Evolutionary conservation across 1,284 basidiomycete species (phyloP), one percentile per base, ranked within the genome.

Genomic region (Moesziomyces sp.): DNA sequence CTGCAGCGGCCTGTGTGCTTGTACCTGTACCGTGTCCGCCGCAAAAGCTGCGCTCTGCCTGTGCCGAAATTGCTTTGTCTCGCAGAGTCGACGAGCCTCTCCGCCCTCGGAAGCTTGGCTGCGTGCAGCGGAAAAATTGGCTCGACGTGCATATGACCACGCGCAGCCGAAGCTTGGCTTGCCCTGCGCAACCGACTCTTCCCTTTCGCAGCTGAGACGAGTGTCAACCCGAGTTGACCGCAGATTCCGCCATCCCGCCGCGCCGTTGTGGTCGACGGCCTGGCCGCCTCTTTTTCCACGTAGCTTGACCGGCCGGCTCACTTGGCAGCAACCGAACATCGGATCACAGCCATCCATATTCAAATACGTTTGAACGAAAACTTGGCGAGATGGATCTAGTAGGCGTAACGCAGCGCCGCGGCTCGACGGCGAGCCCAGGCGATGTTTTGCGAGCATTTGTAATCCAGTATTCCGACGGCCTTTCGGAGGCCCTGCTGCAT

Each of bases 91-190:
- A 7, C 24, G 24, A 28, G 30, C 30, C 13, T 34, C 13, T 34
- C 30, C 30, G 30, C 30, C 30, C 13, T 34, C 9, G 18, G 16
- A 35, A n/a, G 21, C 21, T 19, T 30, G 10, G 10, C 52, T 65
- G 62, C 62, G 35, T 16, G 18, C 9, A 23, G 18, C 63, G 63
- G 63, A 66, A 66, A 66, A 66, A 66, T 55, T 59, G 24, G 42
- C 45, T 59, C 47, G 48, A 54, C 57, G 21, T 54, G 63, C 61
- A 62, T 62, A 24, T 21, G 5, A 10, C 9, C 14, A 5, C n/a
- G 34, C 30, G 38, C 47, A 62, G 60, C 60, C 60, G 44, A 62
- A 46, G 42, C 55, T 50, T 42, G 47, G n/a, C 13, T 21, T 10
- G 43, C 43, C 19, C 3, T 13, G 21, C n/a, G 19, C n/a, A 11